Percentiles rank a stretch among this genome's conserved stretches.
Evolutionary conservation across 2,329 filamentous ascomycete genomes (phyloP).

Genomic region (Penicillium oxalicum): DNA sequence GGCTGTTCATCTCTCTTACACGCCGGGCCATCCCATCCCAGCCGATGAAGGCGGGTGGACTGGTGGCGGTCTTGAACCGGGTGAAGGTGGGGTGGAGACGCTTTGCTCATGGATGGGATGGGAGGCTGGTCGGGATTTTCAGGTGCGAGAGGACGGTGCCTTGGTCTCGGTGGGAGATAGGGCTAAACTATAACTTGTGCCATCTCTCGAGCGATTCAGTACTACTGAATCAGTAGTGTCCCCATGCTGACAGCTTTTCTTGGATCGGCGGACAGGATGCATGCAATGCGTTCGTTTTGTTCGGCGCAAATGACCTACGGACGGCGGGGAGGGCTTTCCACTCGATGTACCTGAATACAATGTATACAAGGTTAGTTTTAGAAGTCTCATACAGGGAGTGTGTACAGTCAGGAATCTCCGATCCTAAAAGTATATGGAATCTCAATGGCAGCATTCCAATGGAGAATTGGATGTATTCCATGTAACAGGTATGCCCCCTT

Average conservation of each 20-base stretch:
- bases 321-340: too few species aligned
- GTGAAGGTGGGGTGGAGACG: conserved; percentile 65
- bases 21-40: conserved; percentile 57
- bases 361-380: too few species aligned
- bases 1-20: conserved; percentile 52
- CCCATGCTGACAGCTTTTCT: background rate
- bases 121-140: conserved; percentile 65
- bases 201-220: background rate
- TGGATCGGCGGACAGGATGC: too few species aligned
- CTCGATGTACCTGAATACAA: too few species aligned
- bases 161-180: conserved; percentile 47
- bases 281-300: too few species aligned
- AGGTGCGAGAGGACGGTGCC: conserved; percentile 54
- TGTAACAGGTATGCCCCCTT: too few species aligned
- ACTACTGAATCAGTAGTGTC: background rate
- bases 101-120: conserved; percentile 72
- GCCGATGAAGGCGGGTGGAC: conserved; percentile 64
- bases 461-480: too few species aligned
- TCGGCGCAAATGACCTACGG: too few species aligned
- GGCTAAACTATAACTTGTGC: conserved; percentile 22
- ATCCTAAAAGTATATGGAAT: too few species aligned
- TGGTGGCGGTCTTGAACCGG: conserved; percentile 55
- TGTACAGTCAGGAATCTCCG: too few species aligned
- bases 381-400: too few species aligned
- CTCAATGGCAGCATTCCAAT: too few species aligned